Conservation (phyloP, 345 rosid species). For the Clausena lansium region DNA sequence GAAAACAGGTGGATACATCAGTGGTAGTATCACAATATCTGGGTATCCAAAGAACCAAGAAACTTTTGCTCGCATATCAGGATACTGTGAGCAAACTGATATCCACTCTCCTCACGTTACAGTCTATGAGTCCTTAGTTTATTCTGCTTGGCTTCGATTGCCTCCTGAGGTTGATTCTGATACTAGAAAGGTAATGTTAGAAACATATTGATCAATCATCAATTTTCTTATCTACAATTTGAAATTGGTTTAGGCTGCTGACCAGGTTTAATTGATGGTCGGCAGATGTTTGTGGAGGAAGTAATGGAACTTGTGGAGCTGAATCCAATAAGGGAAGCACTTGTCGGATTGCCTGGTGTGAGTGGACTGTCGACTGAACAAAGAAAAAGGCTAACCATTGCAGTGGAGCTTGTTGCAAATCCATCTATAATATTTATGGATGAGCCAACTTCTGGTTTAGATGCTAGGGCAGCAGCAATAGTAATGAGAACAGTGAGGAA, state of each 20-base stretch:
- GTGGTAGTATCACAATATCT: constrained; percentile 50
- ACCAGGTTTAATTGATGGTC: constrained; percentile 6
- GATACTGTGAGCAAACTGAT: constrained; percentile 74
- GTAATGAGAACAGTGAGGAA: constrained; percentile 74
- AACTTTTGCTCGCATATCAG: constrained; percentile 68
- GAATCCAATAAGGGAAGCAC: constrained; percentile 44
- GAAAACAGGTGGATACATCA: constrained; percentile 67
- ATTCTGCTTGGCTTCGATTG: constrained; percentile 67
- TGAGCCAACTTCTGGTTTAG: constrained; percentile 72
- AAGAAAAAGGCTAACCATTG: constrained; percentile 67
- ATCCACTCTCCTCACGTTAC: constrained; percentile 72
- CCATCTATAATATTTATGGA: constrained; percentile 79
- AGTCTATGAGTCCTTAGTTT: constrained; percentile 56
- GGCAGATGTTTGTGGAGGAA: constrained; percentile 67
- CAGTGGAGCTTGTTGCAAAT: constrained; percentile 71
- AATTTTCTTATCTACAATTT: neutral
- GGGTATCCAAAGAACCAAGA: constrained; percentile 69
- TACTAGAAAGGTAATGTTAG: constrained; percentile 46
- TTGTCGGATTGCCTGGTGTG: constrained; percentile 62
- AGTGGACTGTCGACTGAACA: constrained; percentile 63
- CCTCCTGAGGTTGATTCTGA: constrained; percentile 56
- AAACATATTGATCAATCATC: neutral
- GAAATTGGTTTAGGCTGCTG: neutral
- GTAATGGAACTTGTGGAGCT: constrained; percentile 77
- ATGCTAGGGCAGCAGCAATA: constrained; percentile 81